phyloP scores from a whole-genome alignment of 78 protist species.

The Emiliania huxleyi region DNA sequence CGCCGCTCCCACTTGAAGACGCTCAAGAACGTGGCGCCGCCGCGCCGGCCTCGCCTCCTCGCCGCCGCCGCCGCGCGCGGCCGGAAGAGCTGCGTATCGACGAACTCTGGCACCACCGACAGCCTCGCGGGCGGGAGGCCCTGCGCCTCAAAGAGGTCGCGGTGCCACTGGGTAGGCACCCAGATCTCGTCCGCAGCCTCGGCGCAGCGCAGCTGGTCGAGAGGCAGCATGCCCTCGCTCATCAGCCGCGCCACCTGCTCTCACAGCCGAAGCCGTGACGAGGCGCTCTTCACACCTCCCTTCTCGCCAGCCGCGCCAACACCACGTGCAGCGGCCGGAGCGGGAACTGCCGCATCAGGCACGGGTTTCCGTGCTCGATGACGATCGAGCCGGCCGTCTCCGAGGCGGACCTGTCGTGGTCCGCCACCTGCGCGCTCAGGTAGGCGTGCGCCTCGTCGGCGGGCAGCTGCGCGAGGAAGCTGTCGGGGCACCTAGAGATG shows the following conservation, averaged over 20 bases:
- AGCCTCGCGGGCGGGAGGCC: not conserved
- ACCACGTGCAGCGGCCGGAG: too few relatives aligned
- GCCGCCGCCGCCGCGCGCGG: not conserved
- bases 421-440: not conserved
- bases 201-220: not conserved
- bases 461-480: not conserved
- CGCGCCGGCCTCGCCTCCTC: too few relatives aligned
- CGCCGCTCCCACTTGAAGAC: conserved; percentile 65
- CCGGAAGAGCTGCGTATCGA: not conserved
- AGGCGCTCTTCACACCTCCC: too few relatives aligned
- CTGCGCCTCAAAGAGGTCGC: not conserved
- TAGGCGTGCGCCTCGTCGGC: not conserved
- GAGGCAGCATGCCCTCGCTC: not conserved
- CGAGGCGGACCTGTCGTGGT: not conserved
- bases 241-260: not conserved
- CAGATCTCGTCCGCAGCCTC: not conserved
- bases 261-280: too few relatives aligned
- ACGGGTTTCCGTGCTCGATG: conserved; percentile 5
- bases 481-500: not conserved
- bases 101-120: not conserved
- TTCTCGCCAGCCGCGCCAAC: too few relatives aligned
- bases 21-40: conserved; percentile 1
- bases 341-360: not conserved
- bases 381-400: not conserved
- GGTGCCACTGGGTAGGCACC: not conserved